Evolutionary conservation across 2,329 filamentous ascomycete genomes (phyloP), one percentile per base, ranked within the genome.

Genomic region (Trichoderma arundinaceum): DNA sequence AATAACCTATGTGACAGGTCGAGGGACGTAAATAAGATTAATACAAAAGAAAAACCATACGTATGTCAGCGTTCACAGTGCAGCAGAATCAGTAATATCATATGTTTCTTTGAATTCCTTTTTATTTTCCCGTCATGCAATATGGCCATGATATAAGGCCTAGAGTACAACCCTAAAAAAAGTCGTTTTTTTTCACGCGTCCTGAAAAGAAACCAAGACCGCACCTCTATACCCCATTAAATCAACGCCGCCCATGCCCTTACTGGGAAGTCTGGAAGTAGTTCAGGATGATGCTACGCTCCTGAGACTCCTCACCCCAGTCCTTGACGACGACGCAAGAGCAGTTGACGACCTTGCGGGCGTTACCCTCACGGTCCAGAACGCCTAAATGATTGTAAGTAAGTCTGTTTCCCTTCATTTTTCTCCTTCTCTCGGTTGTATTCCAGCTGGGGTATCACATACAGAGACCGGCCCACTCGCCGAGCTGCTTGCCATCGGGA

Each of bases 321-420:
- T 99, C 94, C 87, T 95, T 94, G 79, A 99, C 95, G 71, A 99
- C 95, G 78, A 99, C 95, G 88, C 95, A 98, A 79, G 94, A 98
- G 93, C 95, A 99, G 92, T 99, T 99, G 86, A 99, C 95, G 75
- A 99, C 94, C 91, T 99, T 99, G 84, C 95, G 92, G 78, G 95
- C 93, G 84, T 99, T 99, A 77, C 95, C 95, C 86, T 99, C 95
- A 80, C 95, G 94, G 87, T 99, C 95, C 77, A 99, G 90, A 76
- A 97, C 94, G 86, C 94, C 94, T 97, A 64, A 66, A 60, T 57
- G 15, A 51, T 15, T 65, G 70, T 80, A 77, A 81, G 78, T 65
- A 71, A 46, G 59, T 62, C 53, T 38, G n/a, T 43, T 51, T 17
- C 12, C 8, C 28, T 32, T 10, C 28, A 9, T 6, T 2, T 35